Percentiles rank a stretch among this genome's conserved stretches.
Conservation (phyloP, 2,329 filamentous ascomycete species). For the Fusarium graminum region DNA sequence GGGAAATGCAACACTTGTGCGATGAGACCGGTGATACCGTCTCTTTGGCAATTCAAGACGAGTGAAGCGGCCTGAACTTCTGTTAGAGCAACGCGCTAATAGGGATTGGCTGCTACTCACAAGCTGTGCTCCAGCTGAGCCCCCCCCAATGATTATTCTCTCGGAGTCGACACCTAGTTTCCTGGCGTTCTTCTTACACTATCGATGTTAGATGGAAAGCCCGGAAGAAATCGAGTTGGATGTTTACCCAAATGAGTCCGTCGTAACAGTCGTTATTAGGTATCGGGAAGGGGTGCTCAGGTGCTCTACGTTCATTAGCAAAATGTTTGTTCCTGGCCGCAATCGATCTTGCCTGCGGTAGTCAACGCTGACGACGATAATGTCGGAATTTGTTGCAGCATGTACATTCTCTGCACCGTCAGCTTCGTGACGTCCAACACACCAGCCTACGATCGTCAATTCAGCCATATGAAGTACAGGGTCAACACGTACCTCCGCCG, state of each 20-base stretch:
- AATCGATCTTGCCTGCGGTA: slow-evolving; percentile 34
- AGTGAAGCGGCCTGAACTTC: slow-evolving; percentile 35
- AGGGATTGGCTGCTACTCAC: neutral
- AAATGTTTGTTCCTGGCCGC: rapidly evolving
- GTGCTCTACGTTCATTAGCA: slow-evolving; percentile 26
- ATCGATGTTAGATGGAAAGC: no score
- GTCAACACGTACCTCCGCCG: slow-evolving; percentile 41
- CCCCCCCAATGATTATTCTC: slow-evolving; percentile 40
- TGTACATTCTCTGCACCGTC: slow-evolving; percentile 45
- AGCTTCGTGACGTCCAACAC: slow-evolving; percentile 42
- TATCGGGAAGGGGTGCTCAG: slow-evolving; percentile 41
- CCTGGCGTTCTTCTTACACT: slow-evolving; percentile 43
- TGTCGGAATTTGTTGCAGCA: slow-evolving; percentile 27
- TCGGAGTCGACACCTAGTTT: slow-evolving; percentile 35
- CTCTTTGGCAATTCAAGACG: slow-evolving; percentile 17
- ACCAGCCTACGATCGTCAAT: slow-evolving; percentile 44
- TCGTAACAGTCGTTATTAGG: slow-evolving; percentile 44
- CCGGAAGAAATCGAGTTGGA: neutral
- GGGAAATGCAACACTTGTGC: slow-evolving; percentile 45
- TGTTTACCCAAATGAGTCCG: slow-evolving; percentile 36
- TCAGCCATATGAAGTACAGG: no score
- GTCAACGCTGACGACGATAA: slow-evolving; percentile 45
- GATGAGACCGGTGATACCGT: slow-evolving; percentile 35
- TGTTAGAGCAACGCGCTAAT: neutral
- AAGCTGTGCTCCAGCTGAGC: slow-evolving; percentile 42